Base-by-base conservation (phyloP, 2,329 filamentous ascomycete genomes). In the Neofusicoccum umdonicola region DNA sequence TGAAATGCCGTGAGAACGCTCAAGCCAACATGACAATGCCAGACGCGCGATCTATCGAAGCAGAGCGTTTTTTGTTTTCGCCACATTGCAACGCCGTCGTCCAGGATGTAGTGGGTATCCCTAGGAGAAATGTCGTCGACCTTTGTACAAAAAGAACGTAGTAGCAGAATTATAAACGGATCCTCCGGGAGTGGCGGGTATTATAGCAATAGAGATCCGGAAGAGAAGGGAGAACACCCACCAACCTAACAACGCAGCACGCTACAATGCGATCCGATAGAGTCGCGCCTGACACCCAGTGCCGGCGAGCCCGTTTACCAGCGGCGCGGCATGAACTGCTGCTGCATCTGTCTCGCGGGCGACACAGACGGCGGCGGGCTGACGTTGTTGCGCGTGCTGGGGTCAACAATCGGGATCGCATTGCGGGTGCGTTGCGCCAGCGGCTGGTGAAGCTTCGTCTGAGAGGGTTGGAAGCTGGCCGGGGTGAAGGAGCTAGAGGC, bases 361-460 rank as follows among this genome's bases (percentile, higher is more conserved):
- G 87, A 88, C 73, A 89, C 84, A 69, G 85, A 88, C 67, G 89
- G 89, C 31, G 94, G 92, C 70, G 94, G 94, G 82, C 92, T 96
- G 64, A 92, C 89, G 83, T 97, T 90, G 74, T 93, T 88, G 74
- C 95, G 93, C 65, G 94, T 97, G 71, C 87, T 91, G 63, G 95
- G 95, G 84, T 99, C 96, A 80, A 98, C 92, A 77, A 99, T 99
- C 66, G 94, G 94, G 70, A 98, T 98, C 74, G 95, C 92, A 78
- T 97, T 98, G 79, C 93, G 92, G 65, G 90, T 88, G 71, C 95
- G 91, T 68, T 93, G 92, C 67, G 93, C 92, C 67, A 93, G 85
- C 67, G 93, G 92, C 83, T 97, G 94, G 80, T 97, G 92, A 68
- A 96, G 84, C 82, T 96, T 97, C 71, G 94, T 83, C 79, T 87